These are phyloP conservation scores for Patellaria atrata DNA, from an alignment of 495 filamentous ascomycete species.

Conservation along the genomic window DNA sequence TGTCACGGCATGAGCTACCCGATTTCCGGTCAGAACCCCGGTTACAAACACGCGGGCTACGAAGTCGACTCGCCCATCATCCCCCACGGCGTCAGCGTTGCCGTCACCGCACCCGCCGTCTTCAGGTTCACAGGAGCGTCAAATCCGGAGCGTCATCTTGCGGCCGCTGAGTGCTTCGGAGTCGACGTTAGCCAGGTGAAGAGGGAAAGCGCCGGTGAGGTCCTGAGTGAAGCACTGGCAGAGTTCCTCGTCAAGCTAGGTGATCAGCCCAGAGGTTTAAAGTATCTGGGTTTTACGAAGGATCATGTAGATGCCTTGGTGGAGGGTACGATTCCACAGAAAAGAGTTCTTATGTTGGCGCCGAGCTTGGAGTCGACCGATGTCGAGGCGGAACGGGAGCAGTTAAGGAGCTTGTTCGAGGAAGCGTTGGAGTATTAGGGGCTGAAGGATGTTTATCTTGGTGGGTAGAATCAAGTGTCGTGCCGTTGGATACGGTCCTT, in stretches of 20 bases:
- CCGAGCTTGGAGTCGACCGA: conserved; percentile 56
- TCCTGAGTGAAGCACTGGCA: conserved; percentile 64
- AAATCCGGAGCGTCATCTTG: conserved; percentile 81
- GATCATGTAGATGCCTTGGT: conserved; percentile 68
- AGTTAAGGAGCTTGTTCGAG: conserved; percentile 48
- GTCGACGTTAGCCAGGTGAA: conserved; percentile 78
- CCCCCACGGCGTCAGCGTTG: conserved; percentile 89
- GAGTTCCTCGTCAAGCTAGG: conserved; percentile 70
- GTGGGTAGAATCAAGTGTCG: no score
- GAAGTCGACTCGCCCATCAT: conserved; percentile 61
- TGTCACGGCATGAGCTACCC: conserved; percentile 98
- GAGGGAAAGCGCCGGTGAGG: conserved; percentile 72
- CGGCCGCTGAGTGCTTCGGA: conserved; percentile 80
- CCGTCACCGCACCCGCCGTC: conserved; percentile 85
- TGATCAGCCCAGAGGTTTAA: conserved; percentile 79
- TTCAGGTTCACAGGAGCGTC: conserved; percentile 84
- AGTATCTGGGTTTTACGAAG: conserved; percentile 61
- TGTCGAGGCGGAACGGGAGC: conserved; percentile 51
- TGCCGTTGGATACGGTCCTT: no score
- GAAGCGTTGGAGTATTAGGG: conserved; percentile 48
- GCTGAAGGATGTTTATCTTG: no score
- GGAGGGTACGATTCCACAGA: conserved; percentile 87
- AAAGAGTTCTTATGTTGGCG: conserved; percentile 79
- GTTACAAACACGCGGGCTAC: conserved; percentile 79
- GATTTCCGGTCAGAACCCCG: conserved; percentile 83